Percentiles rank a stretch among this genome's conserved stretches.
phyloP scores from a whole-genome alignment of 192 early-diverging fungal genomes.

The Umbelopsis sp. region DNA sequence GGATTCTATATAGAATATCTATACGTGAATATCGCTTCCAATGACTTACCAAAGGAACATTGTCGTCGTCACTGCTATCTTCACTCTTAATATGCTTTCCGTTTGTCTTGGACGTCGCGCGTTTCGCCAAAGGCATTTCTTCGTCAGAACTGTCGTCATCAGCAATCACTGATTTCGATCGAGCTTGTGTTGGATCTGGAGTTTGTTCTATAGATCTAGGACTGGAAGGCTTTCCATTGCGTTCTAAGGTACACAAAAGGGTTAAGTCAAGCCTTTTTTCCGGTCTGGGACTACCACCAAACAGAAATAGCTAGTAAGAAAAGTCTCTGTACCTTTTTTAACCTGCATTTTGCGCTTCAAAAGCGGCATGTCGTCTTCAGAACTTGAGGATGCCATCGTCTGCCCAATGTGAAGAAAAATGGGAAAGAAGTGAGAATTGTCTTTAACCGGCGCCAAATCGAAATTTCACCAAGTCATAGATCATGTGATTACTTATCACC shows the following conservation, averaged over 20 bases:
- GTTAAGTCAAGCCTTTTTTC: too few species aligned
- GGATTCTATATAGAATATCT: too few species aligned
- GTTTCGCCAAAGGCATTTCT: conserved; percentile 45
- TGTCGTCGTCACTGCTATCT: conserved; percentile 34
- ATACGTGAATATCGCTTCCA: background rate
- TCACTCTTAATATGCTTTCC: conserved; percentile 42
- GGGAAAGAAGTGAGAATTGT: background rate
- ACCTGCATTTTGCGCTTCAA: conserved; percentile 9
- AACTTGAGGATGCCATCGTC: conserved; percentile 30
- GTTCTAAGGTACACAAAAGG: background rate
- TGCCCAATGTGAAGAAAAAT: background rate
- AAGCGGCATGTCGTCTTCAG: conserved; percentile 50
- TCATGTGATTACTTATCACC: too few species aligned
- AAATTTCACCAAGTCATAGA: background rate
- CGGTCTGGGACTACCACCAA: too few species aligned
- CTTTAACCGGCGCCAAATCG: background rate
- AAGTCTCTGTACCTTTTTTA: background rate
- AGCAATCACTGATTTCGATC: conserved; percentile 9
- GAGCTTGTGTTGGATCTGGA: conserved; percentile 22
- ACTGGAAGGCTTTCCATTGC: background rate
- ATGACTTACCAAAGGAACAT: conserved; percentile 43
- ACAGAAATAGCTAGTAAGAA: background rate
- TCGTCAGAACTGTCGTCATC: conserved; percentile 45
- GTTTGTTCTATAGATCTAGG: conserved; percentile 5
- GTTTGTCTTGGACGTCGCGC: conserved; percentile 29